These are phyloP conservation scores for Aureobasidium musti DNA, from an alignment of 2,329 filamentous ascomycete species.

Conservation along the genomic window DNA sequence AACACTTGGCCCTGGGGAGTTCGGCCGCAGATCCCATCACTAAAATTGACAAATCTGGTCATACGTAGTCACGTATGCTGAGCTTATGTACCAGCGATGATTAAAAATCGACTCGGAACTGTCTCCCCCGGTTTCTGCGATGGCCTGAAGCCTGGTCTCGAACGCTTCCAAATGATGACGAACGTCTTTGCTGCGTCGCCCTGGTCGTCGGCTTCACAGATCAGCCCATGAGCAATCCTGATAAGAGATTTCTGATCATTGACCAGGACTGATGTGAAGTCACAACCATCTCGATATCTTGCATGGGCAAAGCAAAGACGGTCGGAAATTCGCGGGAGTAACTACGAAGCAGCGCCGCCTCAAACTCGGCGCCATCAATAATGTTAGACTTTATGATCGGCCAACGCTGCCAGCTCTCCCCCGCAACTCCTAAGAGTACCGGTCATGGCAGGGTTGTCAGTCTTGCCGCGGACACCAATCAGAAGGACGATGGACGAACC, in stretches of 20 bases:
- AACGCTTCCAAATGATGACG: constrained; percentile 4
- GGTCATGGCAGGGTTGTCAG: constrained; percentile 26
- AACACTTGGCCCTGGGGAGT: constrained; percentile 14
- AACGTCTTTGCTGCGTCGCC: neutral
- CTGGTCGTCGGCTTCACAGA: neutral
- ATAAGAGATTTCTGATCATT: neutral
- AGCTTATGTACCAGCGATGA: constrained; percentile 14
- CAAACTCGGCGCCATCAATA: constrained; percentile 24
- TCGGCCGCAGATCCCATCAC: constrained; percentile 11
- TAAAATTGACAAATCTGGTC: constrained; percentile 23
- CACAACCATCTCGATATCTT: neutral
- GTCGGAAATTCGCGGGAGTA: constrained; percentile 25
- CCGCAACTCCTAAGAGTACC: constrained; percentile 22
- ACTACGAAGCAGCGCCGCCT: constrained; percentile 27
- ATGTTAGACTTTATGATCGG: constrained; percentile 22
- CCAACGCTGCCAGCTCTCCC: constrained; percentile 9
- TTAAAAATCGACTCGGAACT: constrained; percentile 4
- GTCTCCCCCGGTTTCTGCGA: neutral
- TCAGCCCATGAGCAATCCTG: neutral
- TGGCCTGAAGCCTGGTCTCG: constrained; percentile 21
- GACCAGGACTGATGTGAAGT: neutral
- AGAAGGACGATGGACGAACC: neutral
- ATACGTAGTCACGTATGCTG: constrained; percentile 1
- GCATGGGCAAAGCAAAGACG: neutral
- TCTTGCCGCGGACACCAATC: constrained; percentile 7